Percentiles rank a stretch among this genome's conserved stretches.
phyloP scores from a whole-genome alignment of 495 filamentous ascomycete species.

The Tuber aestivum region DNA sequence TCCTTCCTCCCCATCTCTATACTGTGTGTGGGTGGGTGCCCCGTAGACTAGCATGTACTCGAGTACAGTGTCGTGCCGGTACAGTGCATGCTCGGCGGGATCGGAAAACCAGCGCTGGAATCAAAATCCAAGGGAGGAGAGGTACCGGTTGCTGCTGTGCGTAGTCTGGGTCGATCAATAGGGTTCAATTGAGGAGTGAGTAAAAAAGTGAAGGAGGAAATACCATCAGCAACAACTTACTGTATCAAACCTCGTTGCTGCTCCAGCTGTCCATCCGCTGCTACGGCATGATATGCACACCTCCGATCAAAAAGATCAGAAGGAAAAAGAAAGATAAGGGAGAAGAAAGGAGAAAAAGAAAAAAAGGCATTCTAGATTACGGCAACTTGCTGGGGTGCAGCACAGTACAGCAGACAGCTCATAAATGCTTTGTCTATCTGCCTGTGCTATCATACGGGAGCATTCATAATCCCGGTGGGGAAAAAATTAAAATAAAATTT shows the following conservation, averaged over 20 bases:
- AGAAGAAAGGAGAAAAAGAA: background rate
- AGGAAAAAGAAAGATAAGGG: background rate
- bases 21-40: background rate
- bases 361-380: background rate
- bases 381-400: background rate
- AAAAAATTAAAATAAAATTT: background rate
- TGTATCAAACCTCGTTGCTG: conserved; percentile 2
- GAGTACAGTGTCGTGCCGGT: too few relatives aligned
- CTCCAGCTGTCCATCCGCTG: background rate
- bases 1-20: background rate
- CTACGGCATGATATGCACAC: background rate
- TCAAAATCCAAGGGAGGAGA: background rate
- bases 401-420: background rate
- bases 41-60: background rate
- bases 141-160: background rate
- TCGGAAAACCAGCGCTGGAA: background rate
- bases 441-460: background rate
- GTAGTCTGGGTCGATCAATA: background rate
- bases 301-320: background rate
- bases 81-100: background rate
- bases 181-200: background rate
- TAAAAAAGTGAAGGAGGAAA: background rate
- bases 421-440: background rate
- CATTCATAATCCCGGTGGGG: background rate
- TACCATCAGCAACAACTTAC: background rate